These are phyloP conservation scores for Flaveria brownii DNA, from an alignment of 129 eudicot species.

Conservation along the genomic window DNA sequence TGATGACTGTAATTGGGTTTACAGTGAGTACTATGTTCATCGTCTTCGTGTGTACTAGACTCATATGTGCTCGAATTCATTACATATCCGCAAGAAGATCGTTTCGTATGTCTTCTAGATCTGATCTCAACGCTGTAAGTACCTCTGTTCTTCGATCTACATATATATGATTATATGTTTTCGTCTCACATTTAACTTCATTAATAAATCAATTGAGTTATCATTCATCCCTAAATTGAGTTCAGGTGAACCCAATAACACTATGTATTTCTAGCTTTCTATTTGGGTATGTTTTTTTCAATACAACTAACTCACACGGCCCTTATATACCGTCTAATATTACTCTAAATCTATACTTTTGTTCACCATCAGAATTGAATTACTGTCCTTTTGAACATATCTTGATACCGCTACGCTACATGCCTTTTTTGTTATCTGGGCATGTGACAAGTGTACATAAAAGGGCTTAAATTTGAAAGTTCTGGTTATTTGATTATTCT, in stretches of 20 bases:
- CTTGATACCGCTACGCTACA: too few relatives aligned
- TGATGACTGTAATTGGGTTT: constrained; percentile 95
- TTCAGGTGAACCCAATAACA: constrained; percentile 4
- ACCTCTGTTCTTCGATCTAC: constrained; percentile 14
- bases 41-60: constrained; percentile 88
- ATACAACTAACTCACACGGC: too few relatives aligned
- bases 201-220: background rate
- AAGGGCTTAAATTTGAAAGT: constrained; percentile 17
- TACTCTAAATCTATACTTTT: too few relatives aligned
- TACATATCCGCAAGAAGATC: constrained; percentile 60
- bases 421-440: too few relatives aligned
- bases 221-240: background rate
- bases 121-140: constrained; percentile 82
- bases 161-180: background rate
- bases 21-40: constrained; percentile 81
- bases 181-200: constrained; percentile 21
- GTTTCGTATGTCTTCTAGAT: constrained; percentile 65
- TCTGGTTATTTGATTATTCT: constrained; percentile 19
- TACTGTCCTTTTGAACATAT: too few relatives aligned
- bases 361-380: too few relatives aligned
- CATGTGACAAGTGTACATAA: constrained; percentile 6
- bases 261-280: constrained; percentile 7
- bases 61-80: constrained; percentile 92
- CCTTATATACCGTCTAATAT: too few relatives aligned
- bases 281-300: too few relatives aligned